Evolutionary conservation across 2,329 filamentous ascomycete genomes (phyloP), one percentile per base, ranked within the genome.

Genomic region (Apiospora rasikravindrae): DNA sequence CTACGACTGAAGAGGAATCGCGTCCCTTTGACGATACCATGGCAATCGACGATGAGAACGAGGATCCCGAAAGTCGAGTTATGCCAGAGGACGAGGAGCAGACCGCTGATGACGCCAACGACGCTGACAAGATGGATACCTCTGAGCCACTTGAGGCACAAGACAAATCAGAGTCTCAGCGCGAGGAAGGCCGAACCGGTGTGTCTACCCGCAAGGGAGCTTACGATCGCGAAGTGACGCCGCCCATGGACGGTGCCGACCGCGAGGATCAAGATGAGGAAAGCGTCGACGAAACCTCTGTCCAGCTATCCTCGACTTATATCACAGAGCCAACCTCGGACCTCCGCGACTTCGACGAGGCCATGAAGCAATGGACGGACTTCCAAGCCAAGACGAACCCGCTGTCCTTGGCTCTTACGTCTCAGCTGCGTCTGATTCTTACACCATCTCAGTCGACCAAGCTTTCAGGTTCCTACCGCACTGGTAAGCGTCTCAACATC

Each of bases 401-500:
- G 67, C 92, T 98, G 71, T 97, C 96, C 0, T 89, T 98, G 71
- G 92, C 94, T 1, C 87, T 99, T 19, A 98, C 96, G 0, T 96
- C 98, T 75, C 96, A 98, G 80, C 91, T 99, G 24, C 94, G 96
- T 37, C 90, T 99, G 19, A 98, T 99, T 78, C 91, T 99, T 51
- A 94, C 94, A 0, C 96, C 97, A 0, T 98, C 96, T 0, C 92
- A 97, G 70, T 95, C 96, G 1, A 98, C 96, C 49, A 99, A 98
- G 80, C 93, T 99, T 74, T 95, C 96, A 1, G 96, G 96, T 61
- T 95, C 97, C 76, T 98, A 97, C 88, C 94, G 96, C 76, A 99
- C 96, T 0, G 96, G 96, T 74, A 99, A 99, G 82, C 93, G 96
- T 0, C 94, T 99, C 77, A 99, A 98, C 83, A 98, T 99, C 86